Evolutionary conservation across 1,139 yeast genomes (phyloP).

Genomic region (Hemisphaericaspora subhashii): DNA sequence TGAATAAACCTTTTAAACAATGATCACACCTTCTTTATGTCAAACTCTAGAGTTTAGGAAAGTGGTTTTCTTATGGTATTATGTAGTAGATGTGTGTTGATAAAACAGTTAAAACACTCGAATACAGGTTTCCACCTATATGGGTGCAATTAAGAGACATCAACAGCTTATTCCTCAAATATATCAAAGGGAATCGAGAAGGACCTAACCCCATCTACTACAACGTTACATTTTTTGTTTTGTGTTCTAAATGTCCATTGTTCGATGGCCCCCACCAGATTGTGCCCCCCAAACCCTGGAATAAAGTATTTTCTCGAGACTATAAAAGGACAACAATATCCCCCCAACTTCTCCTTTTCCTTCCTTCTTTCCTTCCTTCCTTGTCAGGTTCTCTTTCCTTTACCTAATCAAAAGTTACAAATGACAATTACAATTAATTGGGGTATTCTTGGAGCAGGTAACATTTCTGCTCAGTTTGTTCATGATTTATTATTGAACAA

Average conservation of each 20-base stretch:
- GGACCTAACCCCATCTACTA: too few species aligned
- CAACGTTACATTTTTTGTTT: constrained; percentile 4
- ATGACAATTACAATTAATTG: constrained; percentile 28
- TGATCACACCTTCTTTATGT: too few species aligned
- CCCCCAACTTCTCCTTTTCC: neutral
- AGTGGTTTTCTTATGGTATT: too few species aligned
- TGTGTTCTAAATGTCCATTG: too few species aligned
- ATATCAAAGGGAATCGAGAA: too few species aligned
- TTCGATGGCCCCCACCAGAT: neutral
- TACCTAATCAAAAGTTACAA: too few species aligned
- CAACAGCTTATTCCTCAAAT: too few species aligned
- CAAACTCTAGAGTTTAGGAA: neutral
- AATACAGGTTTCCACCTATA: too few species aligned
- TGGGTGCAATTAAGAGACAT: too few species aligned
- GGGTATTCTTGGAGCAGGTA: constrained; percentile 52
- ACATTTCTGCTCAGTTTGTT: constrained; percentile 40
- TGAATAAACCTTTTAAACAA: too few species aligned
- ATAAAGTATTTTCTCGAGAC: neutral
- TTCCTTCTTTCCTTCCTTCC: neutral
- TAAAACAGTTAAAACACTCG: too few species aligned
- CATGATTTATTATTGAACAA: constrained; percentile 36
- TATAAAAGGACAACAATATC: constrained; percentile 2
- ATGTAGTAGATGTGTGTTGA: too few species aligned
- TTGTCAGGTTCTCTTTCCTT: neutral
- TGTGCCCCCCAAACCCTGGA: constrained; percentile 3